Evolutionary conservation across 2,329 filamentous ascomycete species (phyloP), one percentile per base, ranked within the genome.

Genomic region (Paramyrothecium roridum): DNA sequence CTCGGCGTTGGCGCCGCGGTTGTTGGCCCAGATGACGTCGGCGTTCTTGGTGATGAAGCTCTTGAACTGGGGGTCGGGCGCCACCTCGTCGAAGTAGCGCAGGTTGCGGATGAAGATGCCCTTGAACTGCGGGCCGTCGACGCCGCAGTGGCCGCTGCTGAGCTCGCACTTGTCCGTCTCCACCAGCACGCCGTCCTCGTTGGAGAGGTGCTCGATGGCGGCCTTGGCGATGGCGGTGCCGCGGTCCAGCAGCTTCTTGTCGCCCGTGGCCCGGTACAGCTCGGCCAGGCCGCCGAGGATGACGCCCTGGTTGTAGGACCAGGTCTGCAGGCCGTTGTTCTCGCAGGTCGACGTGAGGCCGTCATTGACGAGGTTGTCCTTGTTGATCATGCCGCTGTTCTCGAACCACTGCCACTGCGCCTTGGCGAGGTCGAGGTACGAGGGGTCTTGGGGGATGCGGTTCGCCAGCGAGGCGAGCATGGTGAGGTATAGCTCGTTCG

Each of bases 41-140:
- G 87, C 88, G 56, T 89, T 90, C 26, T 69, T 73, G 50, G 78
- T 67, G 54, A 91, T 81, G 54, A 86, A 85, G 2, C 72, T 65
- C 13, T 70, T 72, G 63, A 85, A 87, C 11, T 67, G 67, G 3
- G 74, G 67, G 40, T 80, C 72, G 0, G 81, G 80, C 1, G 77
- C 78, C 3, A 70, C 80, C 1, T 71, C 64, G 21, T 87, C 75
- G 34, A 91, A 69, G 54, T 81, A 79, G 34, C 78, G 76, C 20
- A 91, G 71, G 64, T 89, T 89, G 20, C 86, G 79, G 17, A 83
- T 77, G 59, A 90, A 89, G 37, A 90, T 76, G 3, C 88, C 88
- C 70, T 91, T 91, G 78, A 91, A 91, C 63, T 89, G 84, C 34
- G 82, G 77, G 2, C 76, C 80, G 56, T 86, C 80, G 19, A 64